Evolutionary conservation across 148 eudicot genomes (phyloP).

Genomic region (Beta vulgaris): DNA sequence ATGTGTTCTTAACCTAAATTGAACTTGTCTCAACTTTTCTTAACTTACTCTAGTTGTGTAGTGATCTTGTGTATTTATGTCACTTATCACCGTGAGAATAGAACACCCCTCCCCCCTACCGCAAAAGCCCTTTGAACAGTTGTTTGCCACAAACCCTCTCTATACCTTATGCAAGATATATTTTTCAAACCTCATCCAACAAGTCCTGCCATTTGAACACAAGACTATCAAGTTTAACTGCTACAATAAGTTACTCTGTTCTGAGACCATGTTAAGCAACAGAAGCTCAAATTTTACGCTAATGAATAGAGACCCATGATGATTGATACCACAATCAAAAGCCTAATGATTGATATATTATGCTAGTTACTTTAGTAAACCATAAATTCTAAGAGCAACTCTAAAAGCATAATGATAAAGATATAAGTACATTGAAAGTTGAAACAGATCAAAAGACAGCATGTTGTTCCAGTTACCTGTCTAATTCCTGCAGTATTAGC

Average conservation of each 20-base stretch:
- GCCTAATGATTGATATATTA: neutral
- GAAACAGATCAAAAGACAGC: neutral
- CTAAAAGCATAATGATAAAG: neutral
- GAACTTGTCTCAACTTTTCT: too few species aligned
- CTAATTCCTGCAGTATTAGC: constrained; percentile 87
- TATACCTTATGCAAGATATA: neutral
- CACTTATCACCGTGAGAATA: neutral
- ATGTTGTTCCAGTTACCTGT: constrained; percentile 51
- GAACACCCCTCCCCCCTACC: neutral
- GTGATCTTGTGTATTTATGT: too few species aligned
- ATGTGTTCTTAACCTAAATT: too few species aligned
- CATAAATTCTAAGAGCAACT: neutral
- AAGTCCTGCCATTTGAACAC: neutral
- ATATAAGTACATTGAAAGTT: neutral
- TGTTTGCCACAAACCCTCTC: neutral
- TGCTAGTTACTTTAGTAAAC: neutral
- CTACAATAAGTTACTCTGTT: neutral
- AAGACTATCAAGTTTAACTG: neutral
- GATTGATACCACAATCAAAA: neutral
- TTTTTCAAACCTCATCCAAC: neutral
- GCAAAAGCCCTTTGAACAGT: neutral
- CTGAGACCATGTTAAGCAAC: neutral
- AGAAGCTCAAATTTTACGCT: neutral
- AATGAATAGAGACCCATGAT: neutral
- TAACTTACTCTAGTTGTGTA: too few species aligned